phyloP scores from a whole-genome alignment of 2,329 filamentous ascomycete species.

The Aspergillus sojae region DNA sequence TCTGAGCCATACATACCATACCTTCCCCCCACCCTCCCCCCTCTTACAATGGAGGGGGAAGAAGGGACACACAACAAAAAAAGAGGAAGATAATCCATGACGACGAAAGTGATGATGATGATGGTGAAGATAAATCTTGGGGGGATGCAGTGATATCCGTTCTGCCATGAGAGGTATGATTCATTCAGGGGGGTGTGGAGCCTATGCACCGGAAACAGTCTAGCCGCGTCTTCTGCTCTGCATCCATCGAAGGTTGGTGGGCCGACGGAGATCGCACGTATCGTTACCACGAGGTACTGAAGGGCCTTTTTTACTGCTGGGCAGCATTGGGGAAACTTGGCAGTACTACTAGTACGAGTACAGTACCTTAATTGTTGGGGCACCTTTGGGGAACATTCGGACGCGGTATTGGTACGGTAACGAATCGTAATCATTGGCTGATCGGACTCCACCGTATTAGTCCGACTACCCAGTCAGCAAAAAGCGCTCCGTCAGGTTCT shows the following conservation, averaged over 20 bases:
- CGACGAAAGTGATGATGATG: not conserved
- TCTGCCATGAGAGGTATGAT: constrained; percentile 9
- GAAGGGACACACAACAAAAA: too few species aligned
- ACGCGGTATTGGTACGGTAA: constrained; percentile 22
- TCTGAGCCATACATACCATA: not conserved
- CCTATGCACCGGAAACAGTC: constrained; percentile 18
- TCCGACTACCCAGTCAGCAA: constrained; percentile 16
- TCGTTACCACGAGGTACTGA: constrained; percentile 27
- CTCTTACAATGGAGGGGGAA: not conserved
- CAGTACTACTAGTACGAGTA: not conserved
- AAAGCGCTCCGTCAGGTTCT: constrained; percentile 18
- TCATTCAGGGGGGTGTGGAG: constrained; percentile 25
- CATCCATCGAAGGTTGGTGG: constrained; percentile 17
- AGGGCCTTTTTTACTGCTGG: not conserved
- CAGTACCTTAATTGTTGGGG: not conserved
- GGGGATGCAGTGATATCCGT: not conserved
- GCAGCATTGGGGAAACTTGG: not conserved
- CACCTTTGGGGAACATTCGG: not conserved
- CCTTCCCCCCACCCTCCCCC: too few species aligned
- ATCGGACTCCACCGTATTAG: not conserved
- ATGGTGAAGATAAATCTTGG: not conserved
- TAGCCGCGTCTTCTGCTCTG: constrained; percentile 12
- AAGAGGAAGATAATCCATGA: not conserved
- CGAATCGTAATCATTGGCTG: constrained; percentile 11
- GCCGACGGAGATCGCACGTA: constrained; percentile 20